phyloP scores from a whole-genome alignment of 768 basidiomycete genomes.

The Leccinum imitatum region DNA sequence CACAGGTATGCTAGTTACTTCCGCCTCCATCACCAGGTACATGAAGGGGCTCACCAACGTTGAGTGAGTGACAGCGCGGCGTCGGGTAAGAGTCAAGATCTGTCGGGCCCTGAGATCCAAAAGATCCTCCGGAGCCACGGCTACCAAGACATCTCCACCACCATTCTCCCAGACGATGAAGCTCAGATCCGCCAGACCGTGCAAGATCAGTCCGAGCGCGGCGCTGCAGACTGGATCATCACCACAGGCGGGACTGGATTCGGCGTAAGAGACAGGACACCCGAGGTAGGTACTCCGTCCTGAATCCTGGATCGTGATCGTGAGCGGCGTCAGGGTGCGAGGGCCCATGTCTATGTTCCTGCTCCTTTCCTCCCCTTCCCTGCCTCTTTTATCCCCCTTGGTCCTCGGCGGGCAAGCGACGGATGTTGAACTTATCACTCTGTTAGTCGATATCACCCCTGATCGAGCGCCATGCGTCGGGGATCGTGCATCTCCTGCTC shows the following conservation, averaged over 20 bases:
- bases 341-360: background rate
- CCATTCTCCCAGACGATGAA: slow-evolving; percentile 69
- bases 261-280: slow-evolving; percentile 75
- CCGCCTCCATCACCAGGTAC: background rate
- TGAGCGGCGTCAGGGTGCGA: background rate
- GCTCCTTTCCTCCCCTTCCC: background rate
- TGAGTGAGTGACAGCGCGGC: slow-evolving; percentile 72
- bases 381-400: background rate
- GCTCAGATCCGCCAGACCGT: slow-evolving; percentile 49
- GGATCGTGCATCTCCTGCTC: slow-evolving; percentile 73
- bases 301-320: background rate
- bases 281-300: slow-evolving; percentile 54
- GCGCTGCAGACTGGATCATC: slow-evolving; percentile 68
- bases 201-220: slow-evolving; percentile 42
- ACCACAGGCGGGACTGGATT: slow-evolving; percentile 91
- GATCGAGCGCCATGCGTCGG: slow-evolving; percentile 66
- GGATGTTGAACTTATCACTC: background rate
- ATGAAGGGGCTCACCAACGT: slow-evolving; percentile 2
- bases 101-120: slow-evolving; percentile 64
- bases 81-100: slow-evolving; percentile 47
- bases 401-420: background rate
- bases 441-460: slow-evolving; percentile 57
- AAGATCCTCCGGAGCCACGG: slow-evolving; percentile 43
- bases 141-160: slow-evolving; percentile 36
- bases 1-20: slow-evolving; percentile 23